Evolutionary conservation across 1,284 basidiomycete genomes (phyloP).

Genomic region (Ustilago nuda): DNA sequence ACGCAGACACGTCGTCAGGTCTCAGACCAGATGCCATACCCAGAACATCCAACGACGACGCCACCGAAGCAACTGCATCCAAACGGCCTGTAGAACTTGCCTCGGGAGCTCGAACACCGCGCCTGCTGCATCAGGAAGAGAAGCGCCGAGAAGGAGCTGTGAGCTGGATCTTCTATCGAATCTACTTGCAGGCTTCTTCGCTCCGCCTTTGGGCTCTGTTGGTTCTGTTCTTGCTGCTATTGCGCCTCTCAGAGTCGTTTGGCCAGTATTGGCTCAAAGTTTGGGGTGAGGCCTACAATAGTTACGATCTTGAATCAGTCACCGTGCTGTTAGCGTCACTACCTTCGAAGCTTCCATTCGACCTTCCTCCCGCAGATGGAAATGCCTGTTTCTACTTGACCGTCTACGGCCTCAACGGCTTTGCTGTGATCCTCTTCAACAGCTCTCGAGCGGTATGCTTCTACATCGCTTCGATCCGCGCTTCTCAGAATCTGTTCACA

Average conservation of each 20-base stretch:
- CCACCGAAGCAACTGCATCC: not conserved
- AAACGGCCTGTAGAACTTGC: slow-evolving; percentile 12
- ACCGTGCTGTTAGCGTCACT: not conserved
- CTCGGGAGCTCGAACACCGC: slow-evolving; percentile 38
- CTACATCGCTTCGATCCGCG: slow-evolving; percentile 43
- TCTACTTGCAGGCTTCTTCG: slow-evolving; percentile 50
- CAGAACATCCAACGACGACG: not conserved
- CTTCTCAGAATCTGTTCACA: slow-evolving; percentile 56
- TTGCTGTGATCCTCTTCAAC: slow-evolving; percentile 46
- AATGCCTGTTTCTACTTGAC: slow-evolving; percentile 40
- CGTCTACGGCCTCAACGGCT: slow-evolving; percentile 43
- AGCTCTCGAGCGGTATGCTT: slow-evolving; percentile 39
- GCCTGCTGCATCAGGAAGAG: slow-evolving; percentile 56
- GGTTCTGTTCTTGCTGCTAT: slow-evolving; percentile 28
- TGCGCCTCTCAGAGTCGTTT: slow-evolving; percentile 40
- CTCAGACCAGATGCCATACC: not conserved
- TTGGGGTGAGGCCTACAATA: slow-evolving; percentile 57
- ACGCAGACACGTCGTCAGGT: not conserved
- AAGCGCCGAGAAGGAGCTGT: slow-evolving; percentile 50
- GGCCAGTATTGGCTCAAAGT: slow-evolving; percentile 63
- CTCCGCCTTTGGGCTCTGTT: slow-evolving; percentile 35
- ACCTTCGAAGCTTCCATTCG: slow-evolving; percentile 15
- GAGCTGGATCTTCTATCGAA: slow-evolving; percentile 47
- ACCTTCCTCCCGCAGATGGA: slow-evolving; percentile 31
- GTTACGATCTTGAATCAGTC: slow-evolving; percentile 5